Evolutionary conservation across 208 protist species (phyloP).

Genomic region (Zelonia costaricensis): DNA sequence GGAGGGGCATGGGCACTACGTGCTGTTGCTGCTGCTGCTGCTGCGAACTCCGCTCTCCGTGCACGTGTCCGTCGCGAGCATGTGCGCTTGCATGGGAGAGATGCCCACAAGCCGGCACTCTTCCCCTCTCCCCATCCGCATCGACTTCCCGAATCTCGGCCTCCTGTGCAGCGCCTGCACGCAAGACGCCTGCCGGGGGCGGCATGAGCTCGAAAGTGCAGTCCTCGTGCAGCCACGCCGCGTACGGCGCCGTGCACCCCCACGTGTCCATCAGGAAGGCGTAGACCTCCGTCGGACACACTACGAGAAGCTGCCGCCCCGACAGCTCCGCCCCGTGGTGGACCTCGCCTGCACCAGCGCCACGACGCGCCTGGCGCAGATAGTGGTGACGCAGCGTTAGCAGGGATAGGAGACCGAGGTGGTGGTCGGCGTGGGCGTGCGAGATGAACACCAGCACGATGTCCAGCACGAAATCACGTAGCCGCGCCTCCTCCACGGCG

Average conservation of each 20-base stretch:
- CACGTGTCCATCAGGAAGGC: slow-evolving; percentile 62
- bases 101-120: too few relatives aligned
- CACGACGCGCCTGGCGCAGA: too few relatives aligned
- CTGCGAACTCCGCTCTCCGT: too few relatives aligned
- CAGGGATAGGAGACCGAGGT: slow-evolving; percentile 78
- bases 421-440: slow-evolving; percentile 89
- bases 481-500: slow-evolving; percentile 1
- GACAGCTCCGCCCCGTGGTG: background rate
- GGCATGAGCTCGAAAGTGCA: slow-evolving; percentile 70
- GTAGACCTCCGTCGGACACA: slow-evolving; percentile 78
- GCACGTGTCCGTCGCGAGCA: too few relatives aligned
- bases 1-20: slow-evolving; percentile 24
- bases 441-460: slow-evolving; percentile 85
- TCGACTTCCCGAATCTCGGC: background rate
- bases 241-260: slow-evolving; percentile 39
- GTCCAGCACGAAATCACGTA: slow-evolving; percentile 44
- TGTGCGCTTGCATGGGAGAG: too few relatives aligned
- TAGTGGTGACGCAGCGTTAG: slow-evolving; percentile 59
- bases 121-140: too few relatives aligned
- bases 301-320: slow-evolving; percentile 42
- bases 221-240: slow-evolving; percentile 47
- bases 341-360: too few relatives aligned
- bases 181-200: background rate
- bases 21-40: slow-evolving; percentile 6
- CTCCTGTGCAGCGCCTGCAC: too few relatives aligned